These are phyloP conservation scores for Ailanthus altissimus DNA, from an alignment of 345 rosid species.

Conservation along the genomic window DNA sequence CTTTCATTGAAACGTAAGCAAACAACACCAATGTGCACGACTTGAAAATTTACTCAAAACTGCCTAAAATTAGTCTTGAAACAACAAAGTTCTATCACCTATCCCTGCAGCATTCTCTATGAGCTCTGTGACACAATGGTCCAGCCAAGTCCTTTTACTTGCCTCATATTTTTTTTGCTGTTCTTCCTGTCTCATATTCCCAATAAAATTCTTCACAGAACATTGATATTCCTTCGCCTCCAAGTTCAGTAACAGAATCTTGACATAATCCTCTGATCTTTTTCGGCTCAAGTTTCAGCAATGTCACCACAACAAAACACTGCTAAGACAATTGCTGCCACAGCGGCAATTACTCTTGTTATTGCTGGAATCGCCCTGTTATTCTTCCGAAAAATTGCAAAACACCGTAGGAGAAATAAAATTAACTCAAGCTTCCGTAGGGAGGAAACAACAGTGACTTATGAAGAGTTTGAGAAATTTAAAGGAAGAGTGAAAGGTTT, in stretches of 20 bases:
- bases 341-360: conserved; percentile 33
- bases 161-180: conserved; percentile 12
- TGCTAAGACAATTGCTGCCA: conserved; percentile 29
- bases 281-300: background rate
- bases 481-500: conserved; percentile 48
- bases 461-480: conserved; percentile 35
- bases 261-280: background rate
- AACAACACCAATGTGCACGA: conserved; percentile 8
- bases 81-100: conserved; percentile 5
- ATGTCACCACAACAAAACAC: conserved; percentile 19
- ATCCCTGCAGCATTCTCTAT: background rate
- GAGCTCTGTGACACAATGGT: conserved; percentile 1
- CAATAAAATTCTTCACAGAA: background rate
- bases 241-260: background rate
- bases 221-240: background rate
- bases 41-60: conserved; percentile 6
- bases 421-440: conserved; percentile 31
- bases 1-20: conserved; percentile 34
- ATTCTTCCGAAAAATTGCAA: conserved; percentile 23
- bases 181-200: conserved; percentile 11
- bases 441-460: conserved; percentile 33
- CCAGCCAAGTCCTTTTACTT: conserved; percentile 14
- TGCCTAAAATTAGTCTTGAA: background rate
- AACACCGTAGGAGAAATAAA: conserved; percentile 13
- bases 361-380: conserved; percentile 35